Base-by-base conservation (phyloP, 345 rosid species). In the Streptanthus diversifolius region DNA sequence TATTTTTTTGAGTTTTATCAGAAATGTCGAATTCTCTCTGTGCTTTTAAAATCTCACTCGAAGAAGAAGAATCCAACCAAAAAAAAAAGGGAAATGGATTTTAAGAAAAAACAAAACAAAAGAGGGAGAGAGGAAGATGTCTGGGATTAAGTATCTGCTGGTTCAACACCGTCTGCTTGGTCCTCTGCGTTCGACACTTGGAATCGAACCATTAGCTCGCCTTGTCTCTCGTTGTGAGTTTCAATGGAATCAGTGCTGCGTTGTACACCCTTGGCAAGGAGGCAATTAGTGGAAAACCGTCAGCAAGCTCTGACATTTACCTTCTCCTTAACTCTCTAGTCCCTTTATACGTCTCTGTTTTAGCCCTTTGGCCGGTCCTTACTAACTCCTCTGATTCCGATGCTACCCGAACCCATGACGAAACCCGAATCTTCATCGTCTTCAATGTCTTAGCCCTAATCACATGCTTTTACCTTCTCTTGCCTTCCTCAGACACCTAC, bases 111-210 rank as follows among this genome's bases (percentile, higher is more conserved):
- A 45, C 11, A 63, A 18, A 11, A 22, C 8, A 41, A 54, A 37
- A 62, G 24, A 45, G 17, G 30, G 68, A 60, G 22, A 24, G 60
- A 33, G 39, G 62, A 69, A 7, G 24, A 30, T 30, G 8, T n/a
- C n/a, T n/a, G n/a, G 95, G 98, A 13, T 79, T 92, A 68, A 92
- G 96, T 81, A 90, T 92, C 63, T 82, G 90, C 79, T 92, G 95
- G 98, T 92, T 92, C 86, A 92, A 92, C 83, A 92, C 96, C 10
- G 87, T 90, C 3, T 84, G 92, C 79, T 87, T 67, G 52, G 81
- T 92, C 58, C 78, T 92, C 68, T 90, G 98, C 86, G 79, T 92
- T 61, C 79, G 79, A 4, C 91, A 90, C 79, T 90, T 92, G 74
- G 71, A 81, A 21, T 29, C 76, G 2, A 85, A 84, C 74, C 80